A percentile compares a stretch with the other conserved stretches of the same genome.
phyloP scores from a whole-genome alignment of 2,329 filamentous ascomycete species.

The Coniochaeta sp. region DNA sequence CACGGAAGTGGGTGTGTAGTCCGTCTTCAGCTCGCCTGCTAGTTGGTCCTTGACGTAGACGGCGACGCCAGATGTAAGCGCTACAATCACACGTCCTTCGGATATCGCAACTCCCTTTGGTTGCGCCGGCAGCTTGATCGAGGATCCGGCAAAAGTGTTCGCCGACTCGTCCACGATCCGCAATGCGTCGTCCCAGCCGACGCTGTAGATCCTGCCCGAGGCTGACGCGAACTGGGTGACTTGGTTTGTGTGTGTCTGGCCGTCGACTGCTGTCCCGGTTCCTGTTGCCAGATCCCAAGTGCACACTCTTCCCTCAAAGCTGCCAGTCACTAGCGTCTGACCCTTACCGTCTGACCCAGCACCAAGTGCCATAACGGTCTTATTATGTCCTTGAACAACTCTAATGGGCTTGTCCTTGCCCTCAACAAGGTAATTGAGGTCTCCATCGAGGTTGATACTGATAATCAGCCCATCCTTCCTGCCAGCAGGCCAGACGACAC shows the following conservation, averaged over 20 bases:
- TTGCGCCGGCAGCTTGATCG: conserved; percentile 65
- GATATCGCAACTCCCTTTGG: conserved; percentile 65
- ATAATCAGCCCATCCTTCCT: conserved; percentile 82
- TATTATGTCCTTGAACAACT: conserved; percentile 81
- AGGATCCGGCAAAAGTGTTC: conserved; percentile 65
- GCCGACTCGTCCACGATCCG: conserved; percentile 68
- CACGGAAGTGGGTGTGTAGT: conserved; percentile 62
- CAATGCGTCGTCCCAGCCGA: conserved; percentile 91
- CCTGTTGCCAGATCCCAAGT: conserved; percentile 74
- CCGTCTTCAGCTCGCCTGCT: conserved; percentile 49
- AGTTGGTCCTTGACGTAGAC: conserved; percentile 54
- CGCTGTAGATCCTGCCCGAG: conserved; percentile 65
- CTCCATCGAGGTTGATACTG: conserved; percentile 78
- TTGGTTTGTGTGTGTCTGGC: conserved; percentile 78
- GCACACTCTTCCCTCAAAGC: conserved; percentile 82
- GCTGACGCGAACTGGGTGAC: conserved; percentile 65
- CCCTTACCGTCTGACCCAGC: conserved; percentile 45
- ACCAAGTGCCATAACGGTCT: conserved; percentile 74
- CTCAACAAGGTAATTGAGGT: conserved; percentile 80
- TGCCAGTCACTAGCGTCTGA: conserved; percentile 76
- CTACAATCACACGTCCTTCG: conserved; percentile 46
- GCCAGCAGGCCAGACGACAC: conserved; percentile 81
- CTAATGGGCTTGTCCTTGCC: conserved; percentile 61
- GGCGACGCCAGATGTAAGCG: conserved; percentile 41
- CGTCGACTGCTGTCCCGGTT: conserved; percentile 62